Percentiles rank a stretch among this genome's conserved stretches.
Evolutionary conservation across 768 basidiomycete genomes (phyloP).

Genomic region (Leccinum disarticulatum): DNA sequence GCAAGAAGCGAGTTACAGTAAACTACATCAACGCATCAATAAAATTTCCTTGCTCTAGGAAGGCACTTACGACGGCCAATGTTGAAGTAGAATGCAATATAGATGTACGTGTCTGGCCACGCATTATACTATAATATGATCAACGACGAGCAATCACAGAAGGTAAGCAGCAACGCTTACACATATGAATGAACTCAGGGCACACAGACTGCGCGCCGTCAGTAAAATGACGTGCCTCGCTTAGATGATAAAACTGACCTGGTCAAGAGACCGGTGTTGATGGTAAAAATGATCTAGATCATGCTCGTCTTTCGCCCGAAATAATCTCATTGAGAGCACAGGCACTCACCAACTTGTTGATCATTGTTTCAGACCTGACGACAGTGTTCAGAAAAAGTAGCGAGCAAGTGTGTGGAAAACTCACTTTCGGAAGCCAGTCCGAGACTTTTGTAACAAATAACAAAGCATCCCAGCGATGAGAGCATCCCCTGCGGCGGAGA

Average conservation of each 20-base stretch:
- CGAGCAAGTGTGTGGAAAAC: neutral
- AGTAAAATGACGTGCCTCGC: neutral
- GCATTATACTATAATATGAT: conserved; percentile 41
- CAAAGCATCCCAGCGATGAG: conserved; percentile 50
- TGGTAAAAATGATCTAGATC: conserved; percentile 49
- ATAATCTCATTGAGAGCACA: neutral
- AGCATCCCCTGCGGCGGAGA: conserved; percentile 48
- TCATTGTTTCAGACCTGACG: conserved; percentile 46
- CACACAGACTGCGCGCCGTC: conserved; percentile 41
- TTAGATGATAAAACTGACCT: conserved; percentile 23
- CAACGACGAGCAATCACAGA: neutral
- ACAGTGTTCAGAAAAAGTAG: neutral
- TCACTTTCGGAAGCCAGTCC: conserved; percentile 52
- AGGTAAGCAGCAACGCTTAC: conserved; percentile 25
- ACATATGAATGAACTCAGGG: conserved; percentile 55
- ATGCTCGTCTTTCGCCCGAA: neutral
- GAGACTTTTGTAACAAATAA: conserved; percentile 44
- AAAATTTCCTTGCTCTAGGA: neutral
- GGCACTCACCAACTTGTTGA: conserved; percentile 41
- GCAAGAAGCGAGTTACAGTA: conserved; percentile 64
- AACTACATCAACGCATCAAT: conserved; percentile 33
- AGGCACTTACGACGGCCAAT: conserved; percentile 53
- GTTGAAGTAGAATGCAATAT: conserved; percentile 60
- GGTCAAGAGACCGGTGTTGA: conserved; percentile 41
- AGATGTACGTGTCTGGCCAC: conserved; percentile 51